Base-by-base conservation (phyloP, 2,329 filamentous ascomycete species). In the Pezicula radicicola region DNA sequence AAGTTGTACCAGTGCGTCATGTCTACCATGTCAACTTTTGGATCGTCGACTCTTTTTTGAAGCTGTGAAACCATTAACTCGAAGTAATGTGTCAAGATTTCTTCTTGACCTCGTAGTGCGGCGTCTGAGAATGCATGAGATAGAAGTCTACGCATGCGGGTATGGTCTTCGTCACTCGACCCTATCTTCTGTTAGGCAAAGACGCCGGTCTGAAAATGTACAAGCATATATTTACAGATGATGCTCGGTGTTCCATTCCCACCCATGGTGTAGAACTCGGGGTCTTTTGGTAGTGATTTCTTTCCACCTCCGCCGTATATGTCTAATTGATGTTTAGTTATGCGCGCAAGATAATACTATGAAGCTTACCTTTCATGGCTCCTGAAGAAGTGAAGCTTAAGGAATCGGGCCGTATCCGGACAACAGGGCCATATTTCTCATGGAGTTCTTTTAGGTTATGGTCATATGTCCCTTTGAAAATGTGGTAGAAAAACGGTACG, bases 61-160 rank as follows among this genome's bases (percentile, higher is more conserved):
- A 44, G 21, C 19, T n/a, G 19, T 7, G 9, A 21, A n/a, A 44
- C 41, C 8, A 44, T 12, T 13, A 44, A 25, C 27, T 44, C 41
- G 15, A 44, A 44, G 27, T 44, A 44, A 3, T 44, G 41, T 7
- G 19, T 18, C 41, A 44, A 21, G 9, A 15, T 44, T 19, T 49
- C 48, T 47, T 68, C 66, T 49, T 68, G 65, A 21, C 63, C 61
- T 18, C 53, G 27, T 18, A 68, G 50, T 1, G 65, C 59, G 36
- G 57, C 60, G 4, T 54, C 56, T 9, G 63, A 65, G 43, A 68
- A 68, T 19, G 64, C 66, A 27, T 61, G 46, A 9, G 56, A 54
- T 5, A 67, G 50, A 8, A 59, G 44, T 46, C 55, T 60, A 16
- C 59, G 57, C 54, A 65, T 60, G 18, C 55, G 53, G 4, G 50